Evolutionary conservation across 768 basidiomycete genomes (phyloP).

Genomic region (Pisolithus marmoratus): DNA sequence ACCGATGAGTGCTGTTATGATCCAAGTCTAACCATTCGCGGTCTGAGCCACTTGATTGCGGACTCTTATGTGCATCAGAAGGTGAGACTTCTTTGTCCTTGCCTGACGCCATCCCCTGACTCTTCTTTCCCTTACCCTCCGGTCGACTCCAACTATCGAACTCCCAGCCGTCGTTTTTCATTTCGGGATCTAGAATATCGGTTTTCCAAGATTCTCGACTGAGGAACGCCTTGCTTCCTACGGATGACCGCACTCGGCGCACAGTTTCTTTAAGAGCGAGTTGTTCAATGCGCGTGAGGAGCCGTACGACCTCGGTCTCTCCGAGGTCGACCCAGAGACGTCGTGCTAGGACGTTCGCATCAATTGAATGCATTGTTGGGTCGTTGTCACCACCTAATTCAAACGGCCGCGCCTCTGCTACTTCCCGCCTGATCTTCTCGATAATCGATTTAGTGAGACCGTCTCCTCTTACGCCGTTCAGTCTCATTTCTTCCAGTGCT

Average conservation of each 20-base stretch:
- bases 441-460: conserved; percentile 53
- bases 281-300: conserved; percentile 48
- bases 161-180: conserved; percentile 36
- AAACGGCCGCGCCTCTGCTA: conserved; percentile 49
- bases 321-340: conserved; percentile 38
- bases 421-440: conserved; percentile 58
- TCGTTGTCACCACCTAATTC: conserved; percentile 11
- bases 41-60: background rate
- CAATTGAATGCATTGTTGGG: conserved; percentile 28
- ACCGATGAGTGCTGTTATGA: no score
- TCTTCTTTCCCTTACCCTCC: background rate
- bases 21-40: background rate
- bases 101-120: background rate
- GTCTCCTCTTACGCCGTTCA: conserved; percentile 71
- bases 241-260: conserved; percentile 9
- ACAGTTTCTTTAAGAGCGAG: conserved; percentile 25
- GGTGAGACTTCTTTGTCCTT: background rate
- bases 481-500: conserved; percentile 74
- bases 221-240: background rate
- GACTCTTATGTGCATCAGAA: background rate
- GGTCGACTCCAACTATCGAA: conserved; percentile 43
- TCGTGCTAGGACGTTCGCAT: conserved; percentile 35
- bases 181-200: conserved; percentile 20
- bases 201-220: conserved; percentile 40
- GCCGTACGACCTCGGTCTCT: conserved; percentile 44